These are phyloP conservation scores for Microthlaspi erraticum DNA, from an alignment of 345 rosid species.

Conservation along the genomic window DNA sequence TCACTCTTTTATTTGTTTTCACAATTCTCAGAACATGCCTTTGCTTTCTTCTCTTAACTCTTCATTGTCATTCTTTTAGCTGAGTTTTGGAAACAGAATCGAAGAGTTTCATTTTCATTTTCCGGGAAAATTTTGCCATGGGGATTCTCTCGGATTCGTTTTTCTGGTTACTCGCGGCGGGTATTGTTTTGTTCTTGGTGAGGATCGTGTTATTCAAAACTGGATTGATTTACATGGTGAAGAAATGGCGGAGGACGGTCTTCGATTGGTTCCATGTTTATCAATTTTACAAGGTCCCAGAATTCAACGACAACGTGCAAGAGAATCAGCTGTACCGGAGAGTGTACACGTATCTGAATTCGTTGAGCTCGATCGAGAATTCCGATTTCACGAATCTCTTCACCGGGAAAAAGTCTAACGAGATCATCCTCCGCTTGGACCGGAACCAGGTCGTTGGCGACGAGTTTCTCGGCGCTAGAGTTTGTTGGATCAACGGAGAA, in stretches of 20 bases:
- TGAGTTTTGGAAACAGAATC: not conserved
- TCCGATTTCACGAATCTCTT: conserved; percentile 86
- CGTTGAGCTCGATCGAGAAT: conserved; percentile 70
- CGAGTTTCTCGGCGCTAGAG: conserved; percentile 72
- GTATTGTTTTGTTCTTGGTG: conserved; percentile 35
- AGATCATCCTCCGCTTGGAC: conserved; percentile 70
- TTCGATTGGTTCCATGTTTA: conserved; percentile 63
- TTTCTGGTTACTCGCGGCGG: conserved; percentile 27
- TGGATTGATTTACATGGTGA: conserved; percentile 57
- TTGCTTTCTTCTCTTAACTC: not conserved
- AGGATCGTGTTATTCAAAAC: conserved; percentile 60
- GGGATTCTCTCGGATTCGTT: conserved; percentile 42
- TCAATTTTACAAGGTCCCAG: conserved; percentile 75
- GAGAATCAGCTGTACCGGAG: conserved; percentile 65
- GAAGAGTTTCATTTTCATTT: not conserved
- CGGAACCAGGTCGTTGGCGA: conserved; percentile 70
- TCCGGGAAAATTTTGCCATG: conserved; percentile 36
- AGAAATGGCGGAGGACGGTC: conserved; percentile 57
- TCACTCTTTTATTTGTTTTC: conserved; percentile 14
- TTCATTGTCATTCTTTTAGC: not conserved
- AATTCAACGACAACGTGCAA: conserved; percentile 64
- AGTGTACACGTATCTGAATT: conserved; percentile 61
- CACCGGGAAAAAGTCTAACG: conserved; percentile 64
- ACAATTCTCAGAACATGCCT: conserved; percentile 32
- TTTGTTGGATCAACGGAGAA: conserved; percentile 71